Evolutionary conservation across 208 protist genomes (phyloP), one percentile per base, ranked within the genome.

Genomic region (Novymonas esmeraldas): DNA sequence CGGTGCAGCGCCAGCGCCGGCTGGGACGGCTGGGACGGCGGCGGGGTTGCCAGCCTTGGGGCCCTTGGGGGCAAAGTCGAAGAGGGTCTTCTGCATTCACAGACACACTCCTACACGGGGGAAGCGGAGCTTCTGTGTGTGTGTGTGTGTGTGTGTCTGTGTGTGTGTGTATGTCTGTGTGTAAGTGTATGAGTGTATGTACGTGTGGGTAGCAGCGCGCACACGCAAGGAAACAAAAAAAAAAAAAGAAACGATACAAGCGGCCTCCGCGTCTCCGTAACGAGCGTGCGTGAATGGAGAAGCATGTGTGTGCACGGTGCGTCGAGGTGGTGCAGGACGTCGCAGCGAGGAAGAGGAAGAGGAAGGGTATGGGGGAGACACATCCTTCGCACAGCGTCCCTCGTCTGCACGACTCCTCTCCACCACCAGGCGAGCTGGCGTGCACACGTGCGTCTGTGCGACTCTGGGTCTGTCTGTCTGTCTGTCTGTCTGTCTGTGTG

Each of bases 21-120:
- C 28, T 16, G 48, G 24, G 5, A 5, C 31, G 38, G 20, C 38
- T 16, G 55, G 13, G 33, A 16, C 33, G 24, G 20, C 55, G 11
- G 36, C 14, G 11, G 9, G 9, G 20, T n/a, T n/a, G 51, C 34
- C n/a, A 31, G 11, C 36, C 7, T 22, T 48, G 4, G 11, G 41
- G 31, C 42, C 36, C 38, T 57, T 75, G 29, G 24, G 45, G 36
- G 50, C 46, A 51, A 68, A 68, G 31, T 75, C 69, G 9, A 75
- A 75, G 42, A 75, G 69, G 3, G 69, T 75, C n/a, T 49, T 64
- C 41, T 76, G 70, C 61, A 76, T 76, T 11, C 20, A 5, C 44
- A 26, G 44, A 0, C n/a, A 7, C 45, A 48, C 6, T 24, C 33
- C 33, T 7, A 39, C 29, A 7, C 29, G 4, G 16, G 18, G 31